A percentile compares a stretch with the other conserved stretches of the same genome.
Evolutionary conservation across 495 filamentous ascomycete species (phyloP).

Genomic region (Viridothelium virens): DNA sequence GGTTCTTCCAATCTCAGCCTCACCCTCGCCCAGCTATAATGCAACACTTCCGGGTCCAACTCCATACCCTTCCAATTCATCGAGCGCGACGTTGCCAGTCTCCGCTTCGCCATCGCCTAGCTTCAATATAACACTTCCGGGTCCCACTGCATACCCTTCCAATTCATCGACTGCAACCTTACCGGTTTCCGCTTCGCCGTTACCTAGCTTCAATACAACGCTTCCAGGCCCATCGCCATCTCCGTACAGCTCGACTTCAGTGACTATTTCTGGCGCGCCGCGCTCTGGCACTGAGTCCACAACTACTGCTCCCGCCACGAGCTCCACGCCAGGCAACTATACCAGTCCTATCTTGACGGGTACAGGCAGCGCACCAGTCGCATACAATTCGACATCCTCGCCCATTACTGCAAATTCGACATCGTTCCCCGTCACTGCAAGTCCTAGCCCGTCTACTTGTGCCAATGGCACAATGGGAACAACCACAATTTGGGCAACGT

Average conservation of each 20-base stretch:
- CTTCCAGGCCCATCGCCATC: background rate
- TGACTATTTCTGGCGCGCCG: background rate
- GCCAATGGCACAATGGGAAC: background rate
- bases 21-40: background rate
- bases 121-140: background rate
- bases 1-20: background rate
- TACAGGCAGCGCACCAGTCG: background rate
- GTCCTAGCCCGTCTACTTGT: background rate
- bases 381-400: background rate
- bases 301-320: background rate
- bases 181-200: background rate
- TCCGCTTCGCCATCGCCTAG: background rate
- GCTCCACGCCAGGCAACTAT: background rate
- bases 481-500: background rate
- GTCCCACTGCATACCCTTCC: background rate
- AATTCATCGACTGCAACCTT: background rate
- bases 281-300: constrained; percentile 6
- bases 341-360: background rate
- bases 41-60: background rate
- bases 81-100: background rate
- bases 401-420: background rate
- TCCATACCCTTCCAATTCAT: background rate
- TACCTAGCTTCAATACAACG: background rate
- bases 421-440: background rate
- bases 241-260: background rate